Evolutionary conservation across 2,329 filamentous ascomycete species (phyloP).

Genomic region (Penicillium sp.): DNA sequence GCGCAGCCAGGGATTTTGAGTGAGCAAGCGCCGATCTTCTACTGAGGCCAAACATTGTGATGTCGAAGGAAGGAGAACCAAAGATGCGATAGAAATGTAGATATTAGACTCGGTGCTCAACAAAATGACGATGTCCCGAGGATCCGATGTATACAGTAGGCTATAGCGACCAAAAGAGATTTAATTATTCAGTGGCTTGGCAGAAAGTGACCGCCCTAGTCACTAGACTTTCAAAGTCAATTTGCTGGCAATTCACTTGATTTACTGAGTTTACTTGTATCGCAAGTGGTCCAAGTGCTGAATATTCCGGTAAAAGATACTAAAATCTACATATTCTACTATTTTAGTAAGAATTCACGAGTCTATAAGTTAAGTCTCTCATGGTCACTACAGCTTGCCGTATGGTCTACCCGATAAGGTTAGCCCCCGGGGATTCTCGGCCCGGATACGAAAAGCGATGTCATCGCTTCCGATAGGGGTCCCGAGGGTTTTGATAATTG

Average conservation of each 20-base stretch:
- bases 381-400: neutral
- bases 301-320: accelerated
- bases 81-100: neutral
- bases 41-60: conserved; percentile 21
- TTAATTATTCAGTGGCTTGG: neutral
- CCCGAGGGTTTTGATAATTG: neutral
- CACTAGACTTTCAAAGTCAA: neutral
- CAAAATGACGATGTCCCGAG: conserved; percentile 19
- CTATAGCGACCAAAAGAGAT: neutral
- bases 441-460: conserved; percentile 8
- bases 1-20: conserved; percentile 21
- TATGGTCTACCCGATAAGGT: conserved; percentile 17
- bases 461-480: neutral
- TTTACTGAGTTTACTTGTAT: neutral
- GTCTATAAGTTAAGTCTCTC: neutral
- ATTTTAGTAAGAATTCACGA: neutral
- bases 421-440: conserved; percentile 32
- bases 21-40: conserved; percentile 21
- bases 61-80: neutral
- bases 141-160: neutral
- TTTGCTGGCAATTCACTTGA: neutral
- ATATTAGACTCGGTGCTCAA: conserved; percentile 9
- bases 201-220: neutral
- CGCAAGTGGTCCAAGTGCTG: accelerated
- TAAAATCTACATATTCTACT: neutral